These are phyloP conservation scores for Elaeis guineensis DNA, from an alignment of 176 grass and related monocot species.

Conservation along the genomic window DNA sequence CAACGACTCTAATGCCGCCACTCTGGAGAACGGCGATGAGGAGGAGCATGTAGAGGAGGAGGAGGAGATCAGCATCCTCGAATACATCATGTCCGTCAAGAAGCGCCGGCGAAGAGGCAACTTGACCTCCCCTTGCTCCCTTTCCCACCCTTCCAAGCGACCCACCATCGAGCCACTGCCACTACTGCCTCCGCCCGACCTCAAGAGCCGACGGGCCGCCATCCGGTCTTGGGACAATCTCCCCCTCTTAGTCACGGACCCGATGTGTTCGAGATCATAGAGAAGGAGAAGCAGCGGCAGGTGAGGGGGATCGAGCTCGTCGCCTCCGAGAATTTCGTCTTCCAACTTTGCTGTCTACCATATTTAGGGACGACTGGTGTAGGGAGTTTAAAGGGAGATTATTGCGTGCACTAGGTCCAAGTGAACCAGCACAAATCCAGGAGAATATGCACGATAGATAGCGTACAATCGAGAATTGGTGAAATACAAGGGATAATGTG, in stretches of 20 bases:
- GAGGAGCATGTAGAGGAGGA: constrained; percentile 25
- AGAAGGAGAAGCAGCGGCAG: constrained; percentile 72
- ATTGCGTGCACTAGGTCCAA: no score
- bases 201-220: constrained; percentile 41
- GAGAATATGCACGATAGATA: no score
- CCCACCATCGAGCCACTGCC: constrained; percentile 11
- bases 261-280: constrained; percentile 71
- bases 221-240: constrained; percentile 76
- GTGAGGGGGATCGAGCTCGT: constrained; percentile 89
- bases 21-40: constrained; percentile 14
- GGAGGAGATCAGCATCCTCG: constrained; percentile 60
- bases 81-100: constrained; percentile 79
- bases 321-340: constrained; percentile 95
- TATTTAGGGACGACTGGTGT: no score
- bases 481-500: no score
- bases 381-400: no score
- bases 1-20: constrained; percentile 29
- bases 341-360: no score
- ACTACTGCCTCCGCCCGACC: constrained; percentile 18
- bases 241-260: constrained; percentile 60
- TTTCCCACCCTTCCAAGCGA: constrained; percentile 35
- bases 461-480: no score
- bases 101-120: constrained; percentile 42
- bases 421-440: no score
- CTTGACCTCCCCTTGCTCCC: constrained; percentile 52